A percentile compares a stretch with the other conserved stretches of the same genome.
phyloP scores from a whole-genome alignment of 441 rosid genomes.

The Populus hybrid region DNA sequence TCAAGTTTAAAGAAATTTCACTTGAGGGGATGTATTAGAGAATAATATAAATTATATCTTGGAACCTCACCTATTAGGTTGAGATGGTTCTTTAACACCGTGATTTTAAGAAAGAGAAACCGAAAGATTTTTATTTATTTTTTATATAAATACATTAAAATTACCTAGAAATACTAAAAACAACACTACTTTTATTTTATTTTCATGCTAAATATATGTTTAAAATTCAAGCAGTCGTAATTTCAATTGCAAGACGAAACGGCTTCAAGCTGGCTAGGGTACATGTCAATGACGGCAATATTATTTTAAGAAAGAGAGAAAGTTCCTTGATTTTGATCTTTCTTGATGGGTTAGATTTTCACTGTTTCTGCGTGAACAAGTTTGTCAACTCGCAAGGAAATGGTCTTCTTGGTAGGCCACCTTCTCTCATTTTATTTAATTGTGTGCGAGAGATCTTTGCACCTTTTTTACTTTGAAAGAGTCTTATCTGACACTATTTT shows the following conservation, averaged over 20 bases:
- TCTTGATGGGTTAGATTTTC: not conserved
- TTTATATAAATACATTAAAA: too few species aligned
- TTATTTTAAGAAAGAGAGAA: not conserved
- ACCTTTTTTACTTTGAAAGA: not conserved
- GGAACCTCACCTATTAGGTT: too few species aligned
- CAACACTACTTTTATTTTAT: too few species aligned
- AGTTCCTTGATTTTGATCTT: too few species aligned
- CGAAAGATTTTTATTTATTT: too few species aligned
- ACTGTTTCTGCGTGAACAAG: not conserved
- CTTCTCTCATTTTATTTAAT: not conserved
- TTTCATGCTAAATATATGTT: too few species aligned
- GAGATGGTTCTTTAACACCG: too few species aligned
- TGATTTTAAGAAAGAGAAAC: too few species aligned
- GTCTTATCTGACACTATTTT: not conserved
- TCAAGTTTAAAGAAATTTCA: accelerated
- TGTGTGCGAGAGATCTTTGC: not conserved
- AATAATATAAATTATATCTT: too few species aligned
- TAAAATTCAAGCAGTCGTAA: too few species aligned
- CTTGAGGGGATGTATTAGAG: accelerated
- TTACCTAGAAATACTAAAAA: too few species aligned
- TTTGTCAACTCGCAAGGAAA: slow-evolving; percentile 36
- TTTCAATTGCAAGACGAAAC: too few species aligned
- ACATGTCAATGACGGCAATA: slow-evolving; percentile 37
- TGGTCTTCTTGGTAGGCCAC: slow-evolving; percentile 30
- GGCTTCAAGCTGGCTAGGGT: not conserved